These are phyloP conservation scores for Trichosporon coremiiforme DNA, from an alignment of 1,284 basidiomycete species.

Conservation along the genomic window DNA sequence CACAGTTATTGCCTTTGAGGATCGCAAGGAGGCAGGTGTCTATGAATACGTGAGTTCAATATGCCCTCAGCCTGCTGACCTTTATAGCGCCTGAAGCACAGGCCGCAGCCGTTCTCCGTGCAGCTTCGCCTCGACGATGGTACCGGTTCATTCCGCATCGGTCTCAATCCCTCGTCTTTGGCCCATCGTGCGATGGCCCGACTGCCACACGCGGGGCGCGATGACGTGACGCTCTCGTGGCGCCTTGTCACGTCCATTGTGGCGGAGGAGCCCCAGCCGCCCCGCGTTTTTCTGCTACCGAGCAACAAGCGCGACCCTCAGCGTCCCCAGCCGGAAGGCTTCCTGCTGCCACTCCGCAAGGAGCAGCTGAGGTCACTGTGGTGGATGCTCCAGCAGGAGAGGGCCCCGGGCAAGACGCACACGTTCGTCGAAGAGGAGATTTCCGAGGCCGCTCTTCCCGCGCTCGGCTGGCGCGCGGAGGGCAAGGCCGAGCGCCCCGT, in stretches of 20 bases:
- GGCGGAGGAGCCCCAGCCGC: slow-evolving; percentile 58
- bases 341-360: slow-evolving; percentile 68
- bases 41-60: slow-evolving; percentile 66
- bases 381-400: slow-evolving; percentile 90
- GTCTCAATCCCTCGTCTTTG: slow-evolving; percentile 82
- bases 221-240: slow-evolving; percentile 69
- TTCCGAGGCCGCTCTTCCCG: slow-evolving; percentile 79
- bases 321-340: slow-evolving; percentile 75
- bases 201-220: slow-evolving; percentile 66
- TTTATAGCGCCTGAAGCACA: slow-evolving; percentile 76
- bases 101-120: slow-evolving; percentile 83
- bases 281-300: slow-evolving; percentile 63
- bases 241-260: slow-evolving; percentile 66
- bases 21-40: slow-evolving; percentile 76
- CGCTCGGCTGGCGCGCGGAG: slow-evolving; percentile 90
- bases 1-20: slow-evolving; percentile 67
- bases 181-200: slow-evolving; percentile 83
- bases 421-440: slow-evolving; percentile 90
- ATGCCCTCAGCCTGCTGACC: neutral
- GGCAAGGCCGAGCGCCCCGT: slow-evolving; percentile 79
- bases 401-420: slow-evolving; percentile 62
- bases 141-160: slow-evolving; percentile 74
- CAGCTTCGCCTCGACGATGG: slow-evolving; percentile 71
- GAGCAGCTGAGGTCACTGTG: slow-evolving; percentile 87
- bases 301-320: slow-evolving; percentile 78